phyloP scores from a whole-genome alignment of 768 basidiomycete species.

The Nidularia pulvinata region DNA sequence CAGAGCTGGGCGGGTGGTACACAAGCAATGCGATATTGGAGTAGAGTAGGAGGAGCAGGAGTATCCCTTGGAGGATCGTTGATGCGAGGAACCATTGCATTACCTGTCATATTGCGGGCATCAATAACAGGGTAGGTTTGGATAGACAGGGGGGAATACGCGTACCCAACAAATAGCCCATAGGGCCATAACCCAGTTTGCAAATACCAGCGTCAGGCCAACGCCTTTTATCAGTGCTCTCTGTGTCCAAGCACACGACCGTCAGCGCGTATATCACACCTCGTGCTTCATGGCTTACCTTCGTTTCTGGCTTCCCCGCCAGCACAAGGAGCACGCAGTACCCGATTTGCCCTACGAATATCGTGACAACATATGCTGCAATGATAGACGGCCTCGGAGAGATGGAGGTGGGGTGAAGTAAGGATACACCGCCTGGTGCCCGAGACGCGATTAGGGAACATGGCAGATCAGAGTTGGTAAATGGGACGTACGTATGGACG shows the following conservation, averaged over 20 bases:
- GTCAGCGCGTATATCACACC: not conserved
- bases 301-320: constrained; percentile 76
- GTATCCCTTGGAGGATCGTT: constrained; percentile 71
- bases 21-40: constrained; percentile 77
- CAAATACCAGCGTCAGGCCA: constrained; percentile 72
- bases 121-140: not conserved
- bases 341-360: constrained; percentile 73
- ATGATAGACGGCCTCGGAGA: constrained; percentile 64
- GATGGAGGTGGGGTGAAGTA: constrained; percentile 64
- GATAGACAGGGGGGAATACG: not conserved
- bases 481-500: constrained; percentile 46
- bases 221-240: constrained; percentile 74
- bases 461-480: too few relatives aligned
- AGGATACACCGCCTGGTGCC: constrained; percentile 44
- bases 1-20: constrained; percentile 62
- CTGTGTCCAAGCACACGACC: constrained; percentile 23
- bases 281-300: constrained; percentile 37
- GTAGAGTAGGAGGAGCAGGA: constrained; percentile 72
- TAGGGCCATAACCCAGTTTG: constrained; percentile 79
- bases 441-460: not conserved
- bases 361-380: constrained; percentile 54
- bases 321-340: constrained; percentile 82
- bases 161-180: constrained; percentile 82
- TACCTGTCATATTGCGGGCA: constrained; percentile 34
- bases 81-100: constrained; percentile 77